A percentile compares a stretch with the other conserved stretches of the same genome.
Conservation (phyloP, 1,284 basidiomycete genomes). For the Peniophora sp. region DNA sequence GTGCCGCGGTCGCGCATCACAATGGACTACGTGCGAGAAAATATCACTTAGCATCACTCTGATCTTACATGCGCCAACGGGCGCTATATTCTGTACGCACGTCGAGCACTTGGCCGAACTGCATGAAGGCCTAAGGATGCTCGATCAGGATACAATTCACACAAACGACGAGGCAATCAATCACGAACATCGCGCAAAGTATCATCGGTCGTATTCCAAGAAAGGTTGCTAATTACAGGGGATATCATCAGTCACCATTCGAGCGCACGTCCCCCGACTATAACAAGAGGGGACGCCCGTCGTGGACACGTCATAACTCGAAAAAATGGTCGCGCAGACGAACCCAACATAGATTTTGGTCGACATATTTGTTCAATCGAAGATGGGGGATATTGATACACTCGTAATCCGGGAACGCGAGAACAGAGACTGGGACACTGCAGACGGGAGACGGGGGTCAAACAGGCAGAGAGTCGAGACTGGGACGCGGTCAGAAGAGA, state of each 20-base stretch:
- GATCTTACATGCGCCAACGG: conserved; percentile 1
- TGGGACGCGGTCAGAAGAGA: not conserved
- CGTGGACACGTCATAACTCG: conserved; percentile 4
- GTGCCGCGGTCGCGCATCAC: conserved; percentile 99
- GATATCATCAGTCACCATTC: conserved; percentile 21
- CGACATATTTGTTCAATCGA: conserved; percentile 39
- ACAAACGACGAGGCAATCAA: conserved; percentile 26
- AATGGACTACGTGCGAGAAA: conserved; percentile 72
- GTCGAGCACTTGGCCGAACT: conserved; percentile 65
- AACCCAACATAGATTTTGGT: conserved; percentile 84
- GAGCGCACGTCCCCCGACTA: conserved; percentile 12
- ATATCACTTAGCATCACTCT: not conserved
- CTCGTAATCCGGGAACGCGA: conserved; percentile 7
- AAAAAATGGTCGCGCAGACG: conserved; percentile 27
- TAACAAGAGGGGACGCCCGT: not conserved
- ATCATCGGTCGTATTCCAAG: conserved; percentile 93
- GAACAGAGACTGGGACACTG: conserved; percentile 13
- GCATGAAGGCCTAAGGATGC: conserved; percentile 56
- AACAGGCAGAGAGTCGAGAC: not conserved
- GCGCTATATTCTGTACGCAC: conserved; percentile 39
- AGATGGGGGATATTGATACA: conserved; percentile 5
- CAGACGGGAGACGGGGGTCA: conserved; percentile 9
- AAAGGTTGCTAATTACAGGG: conserved; percentile 67
- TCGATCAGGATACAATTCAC: conserved; percentile 21
- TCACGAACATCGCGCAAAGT: conserved; percentile 75